These are phyloP conservation scores for Syzygium grande DNA, from an alignment of 345 rosid species.

Conservation along the genomic window DNA sequence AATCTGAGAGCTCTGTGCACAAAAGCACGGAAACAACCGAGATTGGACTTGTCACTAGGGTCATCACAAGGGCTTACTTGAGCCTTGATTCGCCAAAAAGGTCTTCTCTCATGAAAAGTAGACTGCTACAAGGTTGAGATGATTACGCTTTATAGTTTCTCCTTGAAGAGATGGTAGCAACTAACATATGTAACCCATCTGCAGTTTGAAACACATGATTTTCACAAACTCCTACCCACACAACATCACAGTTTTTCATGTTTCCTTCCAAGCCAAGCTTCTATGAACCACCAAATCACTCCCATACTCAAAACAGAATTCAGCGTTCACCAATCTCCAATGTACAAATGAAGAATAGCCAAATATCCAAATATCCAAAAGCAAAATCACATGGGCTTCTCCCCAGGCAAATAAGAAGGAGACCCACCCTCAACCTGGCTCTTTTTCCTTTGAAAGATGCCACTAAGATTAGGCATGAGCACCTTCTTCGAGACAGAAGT, in stretches of 20 bases:
- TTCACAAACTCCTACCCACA: background rate
- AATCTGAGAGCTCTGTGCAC: background rate
- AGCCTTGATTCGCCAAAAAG: background rate
- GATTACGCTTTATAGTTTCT: background rate
- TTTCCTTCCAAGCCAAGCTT: background rate
- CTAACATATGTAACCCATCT: background rate
- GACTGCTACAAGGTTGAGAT: background rate
- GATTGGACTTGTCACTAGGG: background rate
- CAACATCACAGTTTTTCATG: background rate
- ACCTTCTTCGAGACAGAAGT: slow-evolving; percentile 50
- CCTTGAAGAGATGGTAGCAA: background rate
- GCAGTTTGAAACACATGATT: background rate
- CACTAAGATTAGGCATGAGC: slow-evolving; percentile 52
- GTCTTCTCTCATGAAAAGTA: background rate
- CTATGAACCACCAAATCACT: background rate
- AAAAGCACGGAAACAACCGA: background rate
- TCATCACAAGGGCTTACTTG: background rate
- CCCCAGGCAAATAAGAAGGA: slow-evolving; percentile 71
- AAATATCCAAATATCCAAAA: background rate
- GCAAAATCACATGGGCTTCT: slow-evolving; percentile 21
- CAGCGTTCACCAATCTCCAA: background rate
- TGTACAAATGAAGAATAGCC: background rate
- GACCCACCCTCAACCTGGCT: slow-evolving; percentile 82
- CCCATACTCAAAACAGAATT: background rate
- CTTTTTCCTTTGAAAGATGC: slow-evolving; percentile 70